Percentiles rank a stretch among this genome's conserved stretches.
phyloP scores from a whole-genome alignment of 2,329 filamentous ascomycete genomes.

The Fusarium euwallaceae region DNA sequence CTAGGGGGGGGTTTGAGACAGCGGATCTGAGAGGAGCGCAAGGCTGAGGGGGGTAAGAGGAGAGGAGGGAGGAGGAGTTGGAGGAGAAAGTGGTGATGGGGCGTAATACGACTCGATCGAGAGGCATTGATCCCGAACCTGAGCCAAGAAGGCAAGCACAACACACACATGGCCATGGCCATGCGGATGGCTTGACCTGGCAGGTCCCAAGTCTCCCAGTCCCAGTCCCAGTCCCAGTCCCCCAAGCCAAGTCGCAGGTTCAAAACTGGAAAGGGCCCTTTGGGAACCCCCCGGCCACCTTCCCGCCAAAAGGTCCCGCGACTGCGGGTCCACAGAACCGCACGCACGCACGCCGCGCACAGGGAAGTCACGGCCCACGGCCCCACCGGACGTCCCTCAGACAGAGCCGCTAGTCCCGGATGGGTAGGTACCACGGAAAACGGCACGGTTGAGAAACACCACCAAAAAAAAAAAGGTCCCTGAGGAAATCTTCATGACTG shows the following conservation, averaged over 20 bases:
- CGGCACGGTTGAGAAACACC: constrained; percentile 33
- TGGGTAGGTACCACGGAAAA: constrained; percentile 41
- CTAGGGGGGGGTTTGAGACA: constrained; percentile 11
- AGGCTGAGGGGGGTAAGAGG: neutral
- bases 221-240: constrained; percentile 2
- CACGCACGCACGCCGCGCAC: constrained; percentile 29
- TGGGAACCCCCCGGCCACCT: constrained; percentile 34
- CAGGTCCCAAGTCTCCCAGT: constrained; percentile 10
- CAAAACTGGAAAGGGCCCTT: constrained; percentile 31
- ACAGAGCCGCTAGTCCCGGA: constrained; percentile 40
- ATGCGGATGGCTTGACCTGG: constrained; percentile 31
- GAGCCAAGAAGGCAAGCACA: constrained; percentile 21
- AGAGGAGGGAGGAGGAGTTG: neutral
- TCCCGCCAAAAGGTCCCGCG: constrained; percentile 49
- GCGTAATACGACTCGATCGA: constrained; percentile 22
- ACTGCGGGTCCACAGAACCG: constrained; percentile 41
- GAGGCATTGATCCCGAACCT: constrained; percentile 3
- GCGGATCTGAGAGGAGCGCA: neutral
- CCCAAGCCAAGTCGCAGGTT: constrained; percentile 31
- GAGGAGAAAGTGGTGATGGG: constrained; percentile 9
- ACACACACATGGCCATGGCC: constrained; percentile 16
- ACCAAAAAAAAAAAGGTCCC: constrained; percentile 22
- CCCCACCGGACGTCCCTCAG: constrained; percentile 29
- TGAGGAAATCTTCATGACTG: neutral
- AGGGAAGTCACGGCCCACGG: constrained; percentile 39